Percentiles rank a stretch among this genome's conserved stretches.
Evolutionary conservation across 768 basidiomycete genomes (phyloP).

Genomic region (Suillus ampliporus): DNA sequence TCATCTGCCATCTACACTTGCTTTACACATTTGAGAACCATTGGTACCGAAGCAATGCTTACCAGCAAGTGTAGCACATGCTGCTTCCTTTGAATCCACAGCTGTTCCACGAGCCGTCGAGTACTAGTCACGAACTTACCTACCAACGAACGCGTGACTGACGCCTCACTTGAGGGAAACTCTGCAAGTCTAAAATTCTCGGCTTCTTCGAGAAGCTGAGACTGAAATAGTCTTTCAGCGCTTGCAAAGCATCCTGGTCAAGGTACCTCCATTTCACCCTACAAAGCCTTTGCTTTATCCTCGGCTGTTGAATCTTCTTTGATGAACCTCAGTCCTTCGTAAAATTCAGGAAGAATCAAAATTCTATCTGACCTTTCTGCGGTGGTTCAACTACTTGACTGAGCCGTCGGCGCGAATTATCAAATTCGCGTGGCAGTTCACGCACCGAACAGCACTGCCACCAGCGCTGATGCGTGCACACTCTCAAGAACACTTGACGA

Average conservation of each 20-base stretch:
- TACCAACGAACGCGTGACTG: too few relatives aligned
- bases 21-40: too few relatives aligned
- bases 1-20: too few relatives aligned
- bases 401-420: neutral
- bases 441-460: constrained; percentile 4
- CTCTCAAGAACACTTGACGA: constrained; percentile 3
- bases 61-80: too few relatives aligned
- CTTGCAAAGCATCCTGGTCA: constrained; percentile 46
- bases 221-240: constrained; percentile 40
- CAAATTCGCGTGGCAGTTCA: constrained; percentile 7
- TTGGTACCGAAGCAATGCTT: too few relatives aligned
- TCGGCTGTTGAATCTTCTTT: constrained; percentile 58
- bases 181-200: constrained; percentile 78
- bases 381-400: too few relatives aligned
- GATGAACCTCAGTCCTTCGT: constrained; percentile 79
- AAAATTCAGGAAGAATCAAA: constrained; percentile 70
- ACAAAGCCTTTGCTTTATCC: constrained; percentile 27
- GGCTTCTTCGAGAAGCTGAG: too few relatives aligned
- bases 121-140: constrained; percentile 33
- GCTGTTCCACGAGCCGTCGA: too few relatives aligned
- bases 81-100: too few relatives aligned
- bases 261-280: constrained; percentile 28
- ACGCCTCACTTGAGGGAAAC: constrained; percentile 80
- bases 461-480: constrained; percentile 13
- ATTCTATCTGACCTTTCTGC: neutral